Conservation (phyloP, 495 filamentous ascomycete genomes). For the Cryomyces minteri region DNA sequence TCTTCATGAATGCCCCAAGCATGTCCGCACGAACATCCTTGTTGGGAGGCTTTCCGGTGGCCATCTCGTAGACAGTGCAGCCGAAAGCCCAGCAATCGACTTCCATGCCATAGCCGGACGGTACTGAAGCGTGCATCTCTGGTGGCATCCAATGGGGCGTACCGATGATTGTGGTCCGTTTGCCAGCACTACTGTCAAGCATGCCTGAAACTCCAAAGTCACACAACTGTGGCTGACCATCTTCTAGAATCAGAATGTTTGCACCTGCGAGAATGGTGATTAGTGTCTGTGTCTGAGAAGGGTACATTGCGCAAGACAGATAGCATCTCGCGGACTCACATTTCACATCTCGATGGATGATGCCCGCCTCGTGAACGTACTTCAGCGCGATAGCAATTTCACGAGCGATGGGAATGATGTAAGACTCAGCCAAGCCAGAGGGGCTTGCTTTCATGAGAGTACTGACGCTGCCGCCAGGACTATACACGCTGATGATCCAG, state of each 20-base stretch:
- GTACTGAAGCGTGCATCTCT: slow-evolving; percentile 42
- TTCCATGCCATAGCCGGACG: slow-evolving; percentile 38
- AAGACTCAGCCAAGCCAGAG: slow-evolving; percentile 57
- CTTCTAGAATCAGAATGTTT: slow-evolving; percentile 79
- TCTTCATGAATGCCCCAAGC: slow-evolving; percentile 1
- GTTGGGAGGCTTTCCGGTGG: slow-evolving; percentile 69
- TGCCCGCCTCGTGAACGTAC: slow-evolving; percentile 76
- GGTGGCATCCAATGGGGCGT: slow-evolving; percentile 97
- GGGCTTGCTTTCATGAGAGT: slow-evolving; percentile 44
- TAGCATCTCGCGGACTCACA: slow-evolving; percentile 24
- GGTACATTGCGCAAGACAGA: not conserved
- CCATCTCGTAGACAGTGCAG: slow-evolving; percentile 79
- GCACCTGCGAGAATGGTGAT: slow-evolving; percentile 31
- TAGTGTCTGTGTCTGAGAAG: not conserved
- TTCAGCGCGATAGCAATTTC: slow-evolving; percentile 72
- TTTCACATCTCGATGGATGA: slow-evolving; percentile 95
- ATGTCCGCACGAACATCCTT: slow-evolving; percentile 14
- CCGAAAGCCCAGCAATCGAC: slow-evolving; percentile 96
- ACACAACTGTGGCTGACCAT: slow-evolving; percentile 74
- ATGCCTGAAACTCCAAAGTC: slow-evolving; percentile 91
- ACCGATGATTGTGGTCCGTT: slow-evolving; percentile 82
- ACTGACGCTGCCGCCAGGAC: slow-evolving; percentile 84
- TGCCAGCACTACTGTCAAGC: slow-evolving; percentile 65
- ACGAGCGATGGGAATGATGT: slow-evolving; percentile 73
- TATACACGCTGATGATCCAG: slow-evolving; percentile 95